Evolutionary conservation across 2,329 filamentous ascomycete species (phyloP), one percentile per base, ranked within the genome.

Genomic region (Colletotrichum sp.): DNA sequence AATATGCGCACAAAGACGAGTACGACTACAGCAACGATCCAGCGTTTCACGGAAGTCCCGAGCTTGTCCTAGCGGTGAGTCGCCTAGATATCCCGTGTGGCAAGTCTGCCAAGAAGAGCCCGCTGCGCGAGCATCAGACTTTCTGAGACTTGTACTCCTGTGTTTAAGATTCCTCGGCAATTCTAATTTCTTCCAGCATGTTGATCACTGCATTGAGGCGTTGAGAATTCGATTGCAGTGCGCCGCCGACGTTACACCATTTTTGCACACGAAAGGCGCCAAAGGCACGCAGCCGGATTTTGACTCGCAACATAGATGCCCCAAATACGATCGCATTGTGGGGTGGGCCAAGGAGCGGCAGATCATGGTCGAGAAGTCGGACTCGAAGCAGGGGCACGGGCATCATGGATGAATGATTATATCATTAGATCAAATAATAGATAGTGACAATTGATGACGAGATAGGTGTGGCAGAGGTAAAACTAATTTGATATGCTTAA

Each of bases 171-270:
- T 52, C n/a, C n/a, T 21, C 44, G n/a, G 44, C 16, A 21, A 28
- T n/a, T 32, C 24, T 57, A 24, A 28, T n/a, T 9, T 39, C 7
- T 32, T 30, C 8, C 13, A 73, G 71, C 71, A 73, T 26, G 71
- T 73, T 18, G 71, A 73, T 21, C 71, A 73, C 16, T 73, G 71
- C 44, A 73, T 73, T 13, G 71, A 73, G 24, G 71, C 71, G n/a
- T 32, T 73, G 5, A 39, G 71, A 10, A 44, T 73, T n/a, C 55
- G 71, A 16, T 59, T 73, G 5, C 55, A 52, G 39, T 73, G 71
- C n/a, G 57, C 65, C 10, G 24, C 36, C 5, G 68, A 73, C 24
- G 71, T 73, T 5, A 73, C 71, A 21, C 71, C 71, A 8, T 73
- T 73, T 15, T 44, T 73, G 13, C 71, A 73, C 18, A 73, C 66